phyloP scores from a whole-genome alignment of 2,329 filamentous ascomycete species.

The Davidsoniella australis region DNA sequence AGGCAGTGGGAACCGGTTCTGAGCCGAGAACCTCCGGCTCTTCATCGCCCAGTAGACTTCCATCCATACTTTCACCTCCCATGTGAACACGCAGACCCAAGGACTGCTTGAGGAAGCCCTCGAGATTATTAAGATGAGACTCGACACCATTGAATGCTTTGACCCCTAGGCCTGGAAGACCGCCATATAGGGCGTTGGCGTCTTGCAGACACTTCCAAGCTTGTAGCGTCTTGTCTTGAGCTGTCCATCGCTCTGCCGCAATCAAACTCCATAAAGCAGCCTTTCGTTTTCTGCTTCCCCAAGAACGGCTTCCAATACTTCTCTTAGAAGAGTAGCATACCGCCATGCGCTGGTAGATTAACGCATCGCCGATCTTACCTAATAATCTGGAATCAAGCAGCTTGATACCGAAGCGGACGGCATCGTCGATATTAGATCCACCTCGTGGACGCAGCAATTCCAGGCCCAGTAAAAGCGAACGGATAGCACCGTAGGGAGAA shows the following conservation, averaged over 20 bases:
- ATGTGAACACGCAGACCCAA: constrained; percentile 3
- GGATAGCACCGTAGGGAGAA: constrained; percentile 61
- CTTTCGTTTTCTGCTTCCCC: constrained; percentile 63
- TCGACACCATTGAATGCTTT: constrained; percentile 1
- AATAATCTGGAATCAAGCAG: constrained; percentile 65
- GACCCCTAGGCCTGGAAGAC: constrained; percentile 3
- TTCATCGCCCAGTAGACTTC: constrained; percentile 1
- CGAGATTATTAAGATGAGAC: constrained; percentile 6
- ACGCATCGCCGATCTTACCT: constrained; percentile 58
- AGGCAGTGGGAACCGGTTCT: too few relatives aligned
- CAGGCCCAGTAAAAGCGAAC: constrained; percentile 57
- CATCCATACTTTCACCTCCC: background rate
- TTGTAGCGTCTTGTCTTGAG: constrained; percentile 58
- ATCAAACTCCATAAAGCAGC: constrained; percentile 79
- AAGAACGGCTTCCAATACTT: constrained; percentile 46
- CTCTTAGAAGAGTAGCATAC: constrained; percentile 65
- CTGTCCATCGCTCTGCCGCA: constrained; percentile 69
- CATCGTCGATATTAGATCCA: constrained; percentile 66
- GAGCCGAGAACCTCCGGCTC: constrained; percentile 7
- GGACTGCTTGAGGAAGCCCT: constrained; percentile 5
- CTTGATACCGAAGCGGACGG: constrained; percentile 67
- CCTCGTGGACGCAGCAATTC: constrained; percentile 73
- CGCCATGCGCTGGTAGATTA: constrained; percentile 73
- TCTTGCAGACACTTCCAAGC: constrained; percentile 59
- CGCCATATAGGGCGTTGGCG: constrained; percentile 4